Evolutionary conservation across 1,139 yeast genomes (phyloP).

Genomic region (Suhomyces bokatorum): DNA sequence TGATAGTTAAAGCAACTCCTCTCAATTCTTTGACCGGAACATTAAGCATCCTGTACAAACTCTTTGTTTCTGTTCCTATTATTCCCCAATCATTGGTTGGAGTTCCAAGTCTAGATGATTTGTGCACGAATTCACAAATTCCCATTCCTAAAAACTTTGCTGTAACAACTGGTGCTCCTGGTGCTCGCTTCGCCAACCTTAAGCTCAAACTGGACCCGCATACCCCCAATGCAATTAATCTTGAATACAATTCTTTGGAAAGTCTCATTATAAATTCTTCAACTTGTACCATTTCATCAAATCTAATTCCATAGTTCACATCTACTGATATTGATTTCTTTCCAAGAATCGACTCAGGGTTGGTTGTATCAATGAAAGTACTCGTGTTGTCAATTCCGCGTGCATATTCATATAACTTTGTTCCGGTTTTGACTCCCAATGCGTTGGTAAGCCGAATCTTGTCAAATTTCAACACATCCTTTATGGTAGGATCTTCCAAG

Average conservation of each 20-base stretch:
- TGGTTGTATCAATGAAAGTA: conserved; percentile 49
- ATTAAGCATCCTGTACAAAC: conserved; percentile 54
- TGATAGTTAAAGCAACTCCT: conserved; percentile 74
- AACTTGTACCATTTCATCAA: conserved; percentile 58
- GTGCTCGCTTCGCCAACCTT: conserved; percentile 64
- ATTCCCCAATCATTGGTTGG: conserved; percentile 64
- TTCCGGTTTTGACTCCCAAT: conserved; percentile 73
- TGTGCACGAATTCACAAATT: conserved; percentile 61
- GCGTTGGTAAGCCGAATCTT: conserved; percentile 38
- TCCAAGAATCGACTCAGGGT: conserved; percentile 44
- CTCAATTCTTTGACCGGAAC: conserved; percentile 70
- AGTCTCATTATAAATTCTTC: conserved; percentile 62
- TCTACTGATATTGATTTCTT: conserved; percentile 85
- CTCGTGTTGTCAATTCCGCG: conserved; percentile 68
- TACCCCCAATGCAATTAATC: conserved; percentile 51
- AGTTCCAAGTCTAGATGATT: conserved; percentile 60
- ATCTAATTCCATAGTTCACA: conserved; percentile 87
- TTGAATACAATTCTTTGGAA: conserved; percentile 55
- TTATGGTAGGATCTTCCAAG: conserved; percentile 19
- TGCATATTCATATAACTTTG: conserved; percentile 56
- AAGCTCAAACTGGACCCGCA: conserved; percentile 61
- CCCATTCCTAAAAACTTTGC: conserved; percentile 88
- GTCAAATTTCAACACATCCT: conserved; percentile 40
- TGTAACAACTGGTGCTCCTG: conserved; percentile 69
- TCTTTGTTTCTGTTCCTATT: conserved; percentile 60